Evolutionary conservation across 257 asterid genomes (phyloP), one percentile per base, ranked within the genome.

Genomic region (Solanum neorickii): DNA sequence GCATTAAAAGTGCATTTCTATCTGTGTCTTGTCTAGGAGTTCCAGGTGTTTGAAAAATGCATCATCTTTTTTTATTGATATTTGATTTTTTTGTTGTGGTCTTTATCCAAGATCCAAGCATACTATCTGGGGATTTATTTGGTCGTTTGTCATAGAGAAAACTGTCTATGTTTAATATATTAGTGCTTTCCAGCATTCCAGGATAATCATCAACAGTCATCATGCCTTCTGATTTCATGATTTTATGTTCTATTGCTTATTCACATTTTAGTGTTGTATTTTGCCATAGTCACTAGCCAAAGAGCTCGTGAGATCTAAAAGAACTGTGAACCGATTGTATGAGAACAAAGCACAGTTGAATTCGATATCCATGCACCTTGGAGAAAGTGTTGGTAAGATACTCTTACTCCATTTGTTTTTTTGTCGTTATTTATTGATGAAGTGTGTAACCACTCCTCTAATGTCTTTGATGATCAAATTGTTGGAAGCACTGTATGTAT

Each of bases 341-440:
- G 98, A 96, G 88, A 96, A 96, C 90, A 96, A 95, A 91, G 99
- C 99, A 5, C 99, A 96, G 90, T 88, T 96, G 94, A 96, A 95
- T 87, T 96, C 98, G 9, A 91, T 95, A 86, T 96, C 99, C 18
- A 95, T 96, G 99, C 99, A 96, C 91, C 96, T 96, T 31, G 99
- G 99, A 88, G 99, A 96, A 92, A 95, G 97, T 88, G 96, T 96
- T 69, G 99, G 98, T 96, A 94, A 47, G 91, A 83, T 13, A 16
- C 44, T 80, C 66, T 47, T 49, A 80, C 44, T 49, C 69, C 7
- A 80, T 80, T 68, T 80, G 33, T 20, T 80, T 10, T 27, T 78
- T 80, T 80, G 5, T 29, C 44, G 5, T 47, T 47, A 80, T 80
- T 47, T 80, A 80, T 47, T 80, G 12, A 16, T 60, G 62, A 9